Evolutionary conservation across 192 early-diverging fungal genomes (phyloP).

Genomic region (Spizellomyces punctatus): DNA sequence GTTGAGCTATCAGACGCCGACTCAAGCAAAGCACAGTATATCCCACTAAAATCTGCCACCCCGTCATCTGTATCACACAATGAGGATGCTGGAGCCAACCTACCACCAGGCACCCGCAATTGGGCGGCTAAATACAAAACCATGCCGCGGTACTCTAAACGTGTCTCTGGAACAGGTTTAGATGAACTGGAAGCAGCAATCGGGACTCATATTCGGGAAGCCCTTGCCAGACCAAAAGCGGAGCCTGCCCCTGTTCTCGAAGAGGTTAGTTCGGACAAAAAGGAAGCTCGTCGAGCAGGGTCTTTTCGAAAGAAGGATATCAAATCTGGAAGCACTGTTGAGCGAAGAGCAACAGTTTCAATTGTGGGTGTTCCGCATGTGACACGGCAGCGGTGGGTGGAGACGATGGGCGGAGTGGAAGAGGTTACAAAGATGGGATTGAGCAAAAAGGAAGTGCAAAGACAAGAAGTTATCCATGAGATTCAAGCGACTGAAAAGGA

Average conservation of each 20-base stretch:
- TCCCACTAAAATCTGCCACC: background rate
- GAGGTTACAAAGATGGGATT: conserved; percentile 63
- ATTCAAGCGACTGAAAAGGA: conserved; percentile 89
- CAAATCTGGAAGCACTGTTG: conserved; percentile 9
- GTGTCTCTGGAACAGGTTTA: conserved; percentile 28
- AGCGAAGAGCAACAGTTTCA: conserved; percentile 26
- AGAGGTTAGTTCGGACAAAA: background rate
- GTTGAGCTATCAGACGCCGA: conserved; percentile 2
- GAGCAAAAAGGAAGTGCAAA: conserved; percentile 70
- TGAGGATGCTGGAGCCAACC: background rate
- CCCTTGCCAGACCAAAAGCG: conserved; percentile 18
- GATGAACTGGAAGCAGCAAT: conserved; percentile 32
- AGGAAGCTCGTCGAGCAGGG: background rate
- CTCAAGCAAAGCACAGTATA: background rate
- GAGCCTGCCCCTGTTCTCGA: background rate
- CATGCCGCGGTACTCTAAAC: conserved; percentile 31
- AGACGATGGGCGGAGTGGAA: conserved; percentile 51
- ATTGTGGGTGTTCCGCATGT: conserved; percentile 32
- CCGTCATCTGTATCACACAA: conserved; percentile 8
- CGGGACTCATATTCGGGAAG: conserved; percentile 18
- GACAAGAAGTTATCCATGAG: conserved; percentile 96
- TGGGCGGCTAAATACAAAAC: conserved; percentile 34
- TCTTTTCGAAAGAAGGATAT: conserved; percentile 10
- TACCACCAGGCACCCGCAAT: conserved; percentile 11
- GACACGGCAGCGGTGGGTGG: conserved; percentile 42